Conservation (phyloP, 345 rosid species). For the Draba incana region DNA sequence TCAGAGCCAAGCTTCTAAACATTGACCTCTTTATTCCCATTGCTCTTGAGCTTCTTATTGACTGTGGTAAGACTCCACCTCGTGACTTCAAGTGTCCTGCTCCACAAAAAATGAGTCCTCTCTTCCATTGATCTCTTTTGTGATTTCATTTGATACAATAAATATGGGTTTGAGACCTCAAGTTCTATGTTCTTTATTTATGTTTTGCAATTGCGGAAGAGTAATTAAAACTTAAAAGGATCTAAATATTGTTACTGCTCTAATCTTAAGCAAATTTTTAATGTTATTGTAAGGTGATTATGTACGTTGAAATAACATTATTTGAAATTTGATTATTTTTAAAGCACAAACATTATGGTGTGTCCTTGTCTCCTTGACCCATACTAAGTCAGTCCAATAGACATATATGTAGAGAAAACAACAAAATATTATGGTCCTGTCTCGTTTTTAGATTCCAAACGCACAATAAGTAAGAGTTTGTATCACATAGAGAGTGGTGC, state of each 20-base stretch:
- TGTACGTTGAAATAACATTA: constrained; percentile 25
- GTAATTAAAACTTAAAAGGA: constrained; percentile 14
- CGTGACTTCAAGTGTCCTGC: constrained; percentile 65
- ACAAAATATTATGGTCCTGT: constrained; percentile 1
- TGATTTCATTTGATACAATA: constrained; percentile 9
- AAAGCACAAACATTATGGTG: not conserved
- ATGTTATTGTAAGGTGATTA: constrained; percentile 29
- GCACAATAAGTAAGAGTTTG: constrained; percentile 4
- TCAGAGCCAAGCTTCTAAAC: constrained; percentile 77
- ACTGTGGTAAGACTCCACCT: constrained; percentile 85
- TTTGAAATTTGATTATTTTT: not conserved
- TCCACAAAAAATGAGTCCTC: constrained; percentile 12
- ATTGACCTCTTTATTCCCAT: constrained; percentile 69
- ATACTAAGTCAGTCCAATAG: not conserved
- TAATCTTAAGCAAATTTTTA: constrained; percentile 1
- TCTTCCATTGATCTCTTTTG: constrained; percentile 29
- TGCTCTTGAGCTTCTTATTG: constrained; percentile 79
- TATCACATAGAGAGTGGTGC: too few species aligned
- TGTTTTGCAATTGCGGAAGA: constrained; percentile 1
- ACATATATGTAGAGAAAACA: not conserved
- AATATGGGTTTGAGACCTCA: not conserved
- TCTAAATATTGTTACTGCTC: not conserved
- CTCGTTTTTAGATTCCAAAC: not conserved
- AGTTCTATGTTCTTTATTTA: constrained; percentile 19
- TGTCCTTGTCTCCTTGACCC: constrained; percentile 14